Base-by-base conservation (phyloP, 169 alveolate genomes). In the Plasmodium berghei region DNA sequence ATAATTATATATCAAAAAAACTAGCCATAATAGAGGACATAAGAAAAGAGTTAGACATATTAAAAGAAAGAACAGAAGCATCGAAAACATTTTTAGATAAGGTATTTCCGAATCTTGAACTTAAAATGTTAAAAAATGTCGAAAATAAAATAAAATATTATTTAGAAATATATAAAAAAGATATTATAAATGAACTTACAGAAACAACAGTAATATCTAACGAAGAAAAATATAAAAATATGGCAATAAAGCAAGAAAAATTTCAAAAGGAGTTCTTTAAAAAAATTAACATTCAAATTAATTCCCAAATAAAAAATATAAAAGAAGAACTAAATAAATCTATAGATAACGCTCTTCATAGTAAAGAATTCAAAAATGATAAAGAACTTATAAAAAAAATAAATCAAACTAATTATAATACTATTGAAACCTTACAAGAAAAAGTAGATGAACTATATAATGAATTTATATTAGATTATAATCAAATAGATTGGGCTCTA, bases 401-500 rank as follows among this genome's bases (percentile, higher is more conserved):
- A 24, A 20, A 28, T 26, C 26, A 28, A 16, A 20, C 5, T 18
- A 34, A 67, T 54, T 66, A 67, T 58, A 58, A 34, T 64, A n/a
- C 62, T 16, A n/a, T 83, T 34, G 90, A 83, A 40, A 67, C 5
- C 20, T 46, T 83, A 83, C 90, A 83, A 40, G 55, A 83, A 67
- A 83, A 83, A 67, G 90, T 83, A 12, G 72, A 83, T 54, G 90
- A 83, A 66, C 22, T 83, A 48, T 83, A 83, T 48, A 83, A 83
- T 24, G 90, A 83, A 83, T 66, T 83, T 61, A 83, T 83, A 55
- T 83, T 83, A 67, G 90, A 83, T 67, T 83, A 83, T 48, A 83
- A 83, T 42, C 56, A 83, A 83, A 83, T 83, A 9, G 90, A 83
- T 83, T 83, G 90, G 90, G 90, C 90, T 45, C 49, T 83, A 55